phyloP scores from a whole-genome alignment of 768 basidiomycete species.

The Collybia sordida region DNA sequence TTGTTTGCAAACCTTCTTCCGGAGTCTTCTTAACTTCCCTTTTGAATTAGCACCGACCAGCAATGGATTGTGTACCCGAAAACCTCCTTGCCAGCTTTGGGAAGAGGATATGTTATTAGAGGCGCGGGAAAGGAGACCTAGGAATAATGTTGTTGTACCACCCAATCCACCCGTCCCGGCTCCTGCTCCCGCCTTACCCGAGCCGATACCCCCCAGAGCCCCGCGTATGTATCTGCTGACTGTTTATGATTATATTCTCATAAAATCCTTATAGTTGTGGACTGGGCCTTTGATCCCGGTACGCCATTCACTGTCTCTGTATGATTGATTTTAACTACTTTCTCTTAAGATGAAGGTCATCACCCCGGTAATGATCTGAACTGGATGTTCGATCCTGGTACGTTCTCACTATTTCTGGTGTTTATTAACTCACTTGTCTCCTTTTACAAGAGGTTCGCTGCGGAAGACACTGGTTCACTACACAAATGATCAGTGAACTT shows the following conservation, averaged over 20 bases:
- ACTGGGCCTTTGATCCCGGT: no score
- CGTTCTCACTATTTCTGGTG: background rate
- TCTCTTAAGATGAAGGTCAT: background rate
- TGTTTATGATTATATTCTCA: background rate
- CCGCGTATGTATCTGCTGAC: background rate
- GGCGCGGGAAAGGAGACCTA: conserved; percentile 21
- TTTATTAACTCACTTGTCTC: background rate
- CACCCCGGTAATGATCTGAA: conserved; percentile 11
- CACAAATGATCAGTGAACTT: conserved; percentile 19
- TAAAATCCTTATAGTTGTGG: no score
- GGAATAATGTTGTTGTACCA: conserved; percentile 10
- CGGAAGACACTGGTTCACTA: conserved; percentile 20
- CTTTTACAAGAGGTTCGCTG: conserved; percentile 10
- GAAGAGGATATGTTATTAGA: conserved; percentile 35
- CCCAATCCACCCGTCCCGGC: background rate
- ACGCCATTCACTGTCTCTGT: no score
- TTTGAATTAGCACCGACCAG: conserved; percentile 13
- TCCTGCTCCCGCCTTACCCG: background rate
- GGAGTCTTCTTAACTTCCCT: background rate
- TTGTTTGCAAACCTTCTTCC: background rate
- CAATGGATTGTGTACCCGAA: conserved; percentile 24
- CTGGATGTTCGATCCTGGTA: conserved; percentile 23
- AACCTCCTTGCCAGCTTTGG: conserved; percentile 35
- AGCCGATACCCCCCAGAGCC: background rate
- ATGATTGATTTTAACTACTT: background rate